Evolutionary conservation across 2,329 filamentous ascomycete genomes (phyloP), one percentile per base, ranked within the genome.

Genomic region (Pyrenophora tritici-repentis): DNA sequence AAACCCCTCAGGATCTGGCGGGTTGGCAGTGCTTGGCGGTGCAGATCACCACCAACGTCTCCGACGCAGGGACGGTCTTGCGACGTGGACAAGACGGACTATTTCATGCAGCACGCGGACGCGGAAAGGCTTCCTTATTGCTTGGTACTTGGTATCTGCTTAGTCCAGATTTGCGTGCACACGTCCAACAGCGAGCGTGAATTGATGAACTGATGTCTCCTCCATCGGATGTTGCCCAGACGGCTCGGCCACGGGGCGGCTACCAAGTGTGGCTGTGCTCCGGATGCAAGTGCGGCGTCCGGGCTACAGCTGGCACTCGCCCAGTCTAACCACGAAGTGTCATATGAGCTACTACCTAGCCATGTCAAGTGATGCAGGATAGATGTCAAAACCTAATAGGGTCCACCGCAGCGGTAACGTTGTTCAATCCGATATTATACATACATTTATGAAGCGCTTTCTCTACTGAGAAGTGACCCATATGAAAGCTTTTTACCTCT

Each of bases 401-500:
- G 26, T 10, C 6, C 6, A 10, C 14, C 20, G 34, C n/a, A 33
- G 24, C 26, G 6, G n/a, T 13, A 18, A 29, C 18, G 17, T 12
- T 24, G 17, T 37, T 40, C 12, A 2, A n/a, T 37, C 33, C 12
- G 2, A 29, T 40, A 31, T 48, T 43, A 38, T 47, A n/a, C n/a
- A 37, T 47, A 58, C 44, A 52, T 18, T n/a, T 12, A 33, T 26
- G 31, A 22, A 2, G 6, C 22, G 9, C 40, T n/a, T 29, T 32
- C 24, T 5, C 17, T 22, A 18, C 24, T 2, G 3, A 26, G 7
- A 18, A 14, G 18, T 34, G 20, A 9, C 34, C 26, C 39, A 31
- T 16, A 24, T 41, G 38, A 35, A 35, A 6, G 2, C 4, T 37
- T 9, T 50, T 35, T 65, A 72, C 55, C 68, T 62, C 61, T 63